Evolutionary conservation across 768 basidiomycete genomes (phyloP), one percentile per base, ranked within the genome.

Genomic region (Boletus tylopilopsis): DNA sequence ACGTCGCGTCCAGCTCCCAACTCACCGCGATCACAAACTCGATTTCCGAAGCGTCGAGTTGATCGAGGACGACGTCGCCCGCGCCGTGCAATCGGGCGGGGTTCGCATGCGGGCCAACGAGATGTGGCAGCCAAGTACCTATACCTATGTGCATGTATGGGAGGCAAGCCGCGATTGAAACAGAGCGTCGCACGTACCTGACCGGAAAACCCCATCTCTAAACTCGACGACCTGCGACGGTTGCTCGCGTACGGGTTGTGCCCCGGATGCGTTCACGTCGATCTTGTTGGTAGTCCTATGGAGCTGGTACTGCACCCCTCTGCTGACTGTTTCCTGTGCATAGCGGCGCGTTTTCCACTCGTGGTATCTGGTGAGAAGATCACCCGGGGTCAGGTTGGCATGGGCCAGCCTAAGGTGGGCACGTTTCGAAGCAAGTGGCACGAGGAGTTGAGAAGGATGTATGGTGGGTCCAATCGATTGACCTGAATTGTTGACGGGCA

Each of bases 391-490:
- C 32, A 6, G 27, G 3, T 41, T 46, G 53, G 48, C 2, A 50
- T 11, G n/a, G n/a, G n/a, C n/a, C 0, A 39, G 19, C 15, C 18
- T 12, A 0, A 5, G 25, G 30, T 44, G 40, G 5, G 13, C 2
- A 7, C 24, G 29, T 22, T 29, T 37, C 4, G 36, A 12, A 2
- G 51, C 38, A 44, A 45, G 42, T 5, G 29, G 46, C 2, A 1
- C 4, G 2, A 47, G 30, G 18, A 61, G 54, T 4, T 53, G 32
- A 7, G 15, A 25, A 1, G 50, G 58, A 2, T 27, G 16, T 12
- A 50, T 43, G 18, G 27, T 5, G 1, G 58, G 59, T 8, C 32
- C 25, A 10, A 16, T 1, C 59, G 45, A 61, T 18, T 19, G 12
- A 30, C 34, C 37, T 0, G 10, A 19, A 0, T 6, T 9, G 21